phyloP scores from a whole-genome alignment of 495 filamentous ascomycete genomes.

The Ramalina intermedia region DNA sequence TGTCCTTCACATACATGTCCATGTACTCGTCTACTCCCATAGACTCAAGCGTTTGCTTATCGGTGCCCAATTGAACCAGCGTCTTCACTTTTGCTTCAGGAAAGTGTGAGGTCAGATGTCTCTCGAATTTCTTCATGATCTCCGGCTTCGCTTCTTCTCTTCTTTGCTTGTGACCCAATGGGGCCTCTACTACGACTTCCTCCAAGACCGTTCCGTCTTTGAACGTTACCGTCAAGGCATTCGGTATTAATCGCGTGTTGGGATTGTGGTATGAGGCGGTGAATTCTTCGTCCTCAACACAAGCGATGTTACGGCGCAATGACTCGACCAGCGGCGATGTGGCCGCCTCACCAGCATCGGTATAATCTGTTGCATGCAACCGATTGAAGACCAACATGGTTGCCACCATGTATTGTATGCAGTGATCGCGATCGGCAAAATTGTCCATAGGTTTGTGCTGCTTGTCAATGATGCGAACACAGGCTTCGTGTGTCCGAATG shows the following conservation, averaged over 20 bases:
- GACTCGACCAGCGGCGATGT: slow-evolving; percentile 79
- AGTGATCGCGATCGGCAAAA: slow-evolving; percentile 98
- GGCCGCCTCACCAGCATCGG: slow-evolving; percentile 79
- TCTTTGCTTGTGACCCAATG: slow-evolving; percentile 79
- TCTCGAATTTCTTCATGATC: slow-evolving; percentile 86
- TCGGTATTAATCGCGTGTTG: slow-evolving; percentile 82
- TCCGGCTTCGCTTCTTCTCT: slow-evolving; percentile 95
- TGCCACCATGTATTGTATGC: slow-evolving; percentile 97
- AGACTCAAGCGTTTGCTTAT: slow-evolving; percentile 57
- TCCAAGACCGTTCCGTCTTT: slow-evolving; percentile 90
- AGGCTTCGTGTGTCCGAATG: slow-evolving; percentile 95
- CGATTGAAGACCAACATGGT: slow-evolving; percentile 91
- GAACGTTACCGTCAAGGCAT: slow-evolving; percentile 82
- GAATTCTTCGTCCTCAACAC: slow-evolving; percentile 90
- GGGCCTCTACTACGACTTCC: slow-evolving; percentile 88
- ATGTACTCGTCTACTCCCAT: slow-evolving; percentile 87
- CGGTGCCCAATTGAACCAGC: slow-evolving; percentile 60
- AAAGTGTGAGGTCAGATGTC: slow-evolving; percentile 77
- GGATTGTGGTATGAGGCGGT: slow-evolving; percentile 91
- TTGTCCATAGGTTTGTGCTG: slow-evolving; percentile 99
- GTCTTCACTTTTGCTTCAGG: slow-evolving; percentile 57
- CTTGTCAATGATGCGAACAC: slow-evolving; percentile 98
- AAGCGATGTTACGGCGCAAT: slow-evolving; percentile 80
- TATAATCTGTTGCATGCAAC: slow-evolving; percentile 81
- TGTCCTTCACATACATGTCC: slow-evolving; percentile 74